Evolutionary conservation across 768 basidiomycete genomes (phyloP), one percentile per base, ranked within the genome.

Genomic region (Heimioporus sp.): DNA sequence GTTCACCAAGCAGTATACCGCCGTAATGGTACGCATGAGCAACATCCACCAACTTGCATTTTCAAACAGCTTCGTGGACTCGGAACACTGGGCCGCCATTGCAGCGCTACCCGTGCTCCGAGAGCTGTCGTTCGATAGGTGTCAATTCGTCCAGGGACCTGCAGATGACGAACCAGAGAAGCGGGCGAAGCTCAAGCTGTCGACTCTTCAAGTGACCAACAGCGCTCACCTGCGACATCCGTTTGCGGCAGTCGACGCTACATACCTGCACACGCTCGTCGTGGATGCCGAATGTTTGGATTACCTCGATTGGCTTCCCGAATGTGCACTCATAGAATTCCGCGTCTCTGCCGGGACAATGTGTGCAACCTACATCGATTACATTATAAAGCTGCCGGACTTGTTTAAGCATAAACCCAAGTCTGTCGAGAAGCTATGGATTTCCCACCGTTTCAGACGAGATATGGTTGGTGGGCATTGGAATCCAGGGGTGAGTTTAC

Each of bases 41-140:
- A 52, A 58, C 43, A 38, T 67, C 19, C 56, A 15, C 6, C 37
- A 40, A 9, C 51, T 66, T 40, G 10, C 15, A 6, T 60, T 67
- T 41, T 44, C 16, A 2, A 1, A 5, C 3, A 56, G 55, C 13
- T 37, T 44, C 28, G 53, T 65, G 48, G 46, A 52, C 16, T 16
- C 11, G 3, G 44, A 48, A 0, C 46, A 66, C 37, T 64, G 66
- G 59, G 2, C 30, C 6, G 53, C 43, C 5, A 53, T 68, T 3
- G 43, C 45, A n/a, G 8, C 43, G 3, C 37, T 64, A 2, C 17
- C 16, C 6, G 41, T 19, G 20, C 66, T 68, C 40, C 45, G 64
- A 34, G 19, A 43, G 10, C 56, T 66, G 4, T 34, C 43, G 12
- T 68, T 68, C 28, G 0, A 37, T 0, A 0, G 0, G 2, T 61